These are phyloP conservation scores for Lentinus tigrinus DNA, from an alignment of 768 basidiomycete genomes.

Conservation along the genomic window DNA sequence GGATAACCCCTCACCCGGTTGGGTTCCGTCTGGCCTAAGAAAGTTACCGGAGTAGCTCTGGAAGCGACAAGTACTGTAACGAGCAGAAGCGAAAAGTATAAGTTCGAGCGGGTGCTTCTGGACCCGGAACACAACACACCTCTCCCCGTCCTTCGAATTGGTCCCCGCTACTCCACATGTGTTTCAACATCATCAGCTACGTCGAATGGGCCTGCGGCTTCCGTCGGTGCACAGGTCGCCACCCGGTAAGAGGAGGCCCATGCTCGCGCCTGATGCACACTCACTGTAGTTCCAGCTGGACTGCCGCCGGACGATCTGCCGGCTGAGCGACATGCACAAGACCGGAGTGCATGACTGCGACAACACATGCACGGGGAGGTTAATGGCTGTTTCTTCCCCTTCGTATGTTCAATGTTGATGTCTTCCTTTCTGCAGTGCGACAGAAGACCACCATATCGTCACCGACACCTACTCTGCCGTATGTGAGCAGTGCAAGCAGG, in stretches of 20 bases:
- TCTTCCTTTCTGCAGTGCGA: neutral
- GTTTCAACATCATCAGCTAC: conserved; percentile 7
- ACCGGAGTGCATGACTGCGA: conserved; percentile 7
- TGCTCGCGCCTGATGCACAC: neutral
- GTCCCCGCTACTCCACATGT: too few species aligned
- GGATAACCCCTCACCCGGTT: too few species aligned
- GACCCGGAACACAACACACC: too few species aligned
- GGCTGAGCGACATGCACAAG: conserved; percentile 8
- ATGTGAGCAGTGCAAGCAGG: neutral
- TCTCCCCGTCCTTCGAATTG: too few species aligned
- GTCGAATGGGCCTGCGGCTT: conserved; percentile 12
- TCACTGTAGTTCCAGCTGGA: neutral
- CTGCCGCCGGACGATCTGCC: conserved; percentile 3
- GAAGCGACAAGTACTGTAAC: too few species aligned
- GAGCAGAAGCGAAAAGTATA: too few species aligned
- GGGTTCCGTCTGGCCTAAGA: too few species aligned
- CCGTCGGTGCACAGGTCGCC: conserved; percentile 5
- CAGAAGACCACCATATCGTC: conserved; percentile 14
- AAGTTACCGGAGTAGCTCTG: too few species aligned
- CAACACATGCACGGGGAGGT: conserved; percentile 1
- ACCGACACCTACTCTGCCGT: conserved; percentile 1
- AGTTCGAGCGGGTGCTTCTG: too few species aligned
- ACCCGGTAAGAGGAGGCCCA: neutral
- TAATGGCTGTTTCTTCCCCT: too few species aligned
- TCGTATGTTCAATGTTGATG: neutral